phyloP scores from a whole-genome alignment of 345 rosid genomes.

The Abelmoschus esculentus region DNA sequence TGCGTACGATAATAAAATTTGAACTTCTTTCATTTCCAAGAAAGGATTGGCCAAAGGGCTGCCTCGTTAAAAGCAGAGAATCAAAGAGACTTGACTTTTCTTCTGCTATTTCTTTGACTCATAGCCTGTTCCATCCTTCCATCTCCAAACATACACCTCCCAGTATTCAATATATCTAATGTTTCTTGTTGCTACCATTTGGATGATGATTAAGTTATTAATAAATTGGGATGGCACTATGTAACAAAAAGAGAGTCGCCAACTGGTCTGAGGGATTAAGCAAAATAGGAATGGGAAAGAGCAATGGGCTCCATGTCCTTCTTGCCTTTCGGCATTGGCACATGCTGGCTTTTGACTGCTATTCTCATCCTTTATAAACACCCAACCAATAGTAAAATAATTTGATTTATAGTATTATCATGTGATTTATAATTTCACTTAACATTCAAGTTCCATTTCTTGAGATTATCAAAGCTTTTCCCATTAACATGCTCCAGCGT shows the following conservation, averaged over 20 bases:
- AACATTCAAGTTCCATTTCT: neutral
- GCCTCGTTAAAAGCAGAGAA: slow-evolving; percentile 54
- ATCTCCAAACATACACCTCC: too few species aligned
- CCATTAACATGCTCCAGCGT: neutral
- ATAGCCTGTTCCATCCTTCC: too few species aligned
- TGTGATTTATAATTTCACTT: neutral
- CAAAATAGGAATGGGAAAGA: too few species aligned
- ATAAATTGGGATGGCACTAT: neutral
- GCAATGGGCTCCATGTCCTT: slow-evolving; percentile 62
- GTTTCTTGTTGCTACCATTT: neutral
- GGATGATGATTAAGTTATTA: neutral
- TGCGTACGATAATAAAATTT: slow-evolving; percentile 18
- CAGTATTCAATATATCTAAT: neutral
- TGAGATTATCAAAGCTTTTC: neutral
- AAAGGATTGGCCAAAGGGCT: slow-evolving; percentile 34
- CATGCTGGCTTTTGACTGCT: slow-evolving; percentile 58
- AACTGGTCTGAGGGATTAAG: too few species aligned
- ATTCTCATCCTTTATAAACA: neutral
- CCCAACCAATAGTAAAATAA: neutral
- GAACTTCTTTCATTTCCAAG: slow-evolving; percentile 78
- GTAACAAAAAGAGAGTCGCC: too few species aligned
- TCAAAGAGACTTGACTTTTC: slow-evolving; percentile 14
- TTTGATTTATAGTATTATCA: too few species aligned
- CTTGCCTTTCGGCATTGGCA: slow-evolving; percentile 37
- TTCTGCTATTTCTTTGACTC: slow-evolving; percentile 15